These are phyloP conservation scores for Hippophae tibetana DNA, from an alignment of 306 rosid species.

Conservation along the genomic window DNA sequence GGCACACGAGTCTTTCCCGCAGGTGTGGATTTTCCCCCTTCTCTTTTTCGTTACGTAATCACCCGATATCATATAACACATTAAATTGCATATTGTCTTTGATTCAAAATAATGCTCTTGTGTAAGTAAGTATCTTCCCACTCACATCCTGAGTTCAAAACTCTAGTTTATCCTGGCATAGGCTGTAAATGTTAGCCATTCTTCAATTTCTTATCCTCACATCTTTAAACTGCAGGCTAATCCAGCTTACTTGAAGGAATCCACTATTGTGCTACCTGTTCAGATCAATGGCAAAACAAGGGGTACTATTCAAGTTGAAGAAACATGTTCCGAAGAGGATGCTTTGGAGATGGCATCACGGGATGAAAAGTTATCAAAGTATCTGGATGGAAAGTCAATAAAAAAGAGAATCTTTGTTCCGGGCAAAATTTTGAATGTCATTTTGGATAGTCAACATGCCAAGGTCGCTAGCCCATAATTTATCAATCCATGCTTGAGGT, in stretches of 20 bases:
- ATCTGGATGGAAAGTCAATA: slow-evolving; percentile 48
- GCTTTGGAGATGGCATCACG: slow-evolving; percentile 55
- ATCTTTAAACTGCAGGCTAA: slow-evolving; percentile 44
- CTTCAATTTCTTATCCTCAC: not conserved
- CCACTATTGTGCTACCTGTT: slow-evolving; percentile 65
- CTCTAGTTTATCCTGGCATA: not conserved
- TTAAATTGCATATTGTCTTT: too few relatives aligned
- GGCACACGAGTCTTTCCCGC: slow-evolving; percentile 72
- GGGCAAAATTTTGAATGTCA: slow-evolving; percentile 78
- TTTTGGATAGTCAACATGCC: slow-evolving; percentile 56
- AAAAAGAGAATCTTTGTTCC: slow-evolving; percentile 76
- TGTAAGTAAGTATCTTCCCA: too few relatives aligned
- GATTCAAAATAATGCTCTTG: too few relatives aligned
- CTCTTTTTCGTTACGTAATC: slow-evolving; percentile 10
- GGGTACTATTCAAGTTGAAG: slow-evolving; percentile 82
- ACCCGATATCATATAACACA: not conserved
- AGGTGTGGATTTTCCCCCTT: slow-evolving; percentile 34
- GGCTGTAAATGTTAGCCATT: not conserved
- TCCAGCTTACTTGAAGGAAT: slow-evolving; percentile 65
- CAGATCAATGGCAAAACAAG: slow-evolving; percentile 95
- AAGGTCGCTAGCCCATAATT: slow-evolving; percentile 39
- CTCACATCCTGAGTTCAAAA: too few relatives aligned
- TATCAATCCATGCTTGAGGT: not conserved
- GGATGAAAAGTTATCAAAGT: slow-evolving; percentile 77
- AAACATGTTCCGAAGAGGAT: slow-evolving; percentile 75